Base-by-base conservation (phyloP, 2,329 filamentous ascomycete genomes). In the Pseudogymnoascus sp. region DNA sequence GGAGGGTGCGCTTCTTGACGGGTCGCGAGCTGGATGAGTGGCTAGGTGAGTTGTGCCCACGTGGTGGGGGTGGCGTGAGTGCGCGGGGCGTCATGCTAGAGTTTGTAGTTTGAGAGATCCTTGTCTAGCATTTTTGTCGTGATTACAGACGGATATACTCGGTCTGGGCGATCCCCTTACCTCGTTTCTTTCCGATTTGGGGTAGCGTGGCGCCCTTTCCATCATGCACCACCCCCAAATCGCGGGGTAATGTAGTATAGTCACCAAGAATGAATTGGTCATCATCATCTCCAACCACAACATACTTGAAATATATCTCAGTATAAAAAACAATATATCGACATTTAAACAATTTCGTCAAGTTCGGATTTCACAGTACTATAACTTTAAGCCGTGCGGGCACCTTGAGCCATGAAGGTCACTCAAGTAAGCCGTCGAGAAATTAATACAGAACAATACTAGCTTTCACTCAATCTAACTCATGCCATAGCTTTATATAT, bases 401-500 rank as follows among this genome's bases (percentile, higher is more conserved):
- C n/a, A 3, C 5, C 5, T 23, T 21, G 43, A 14, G 29, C 61
- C 4, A 65, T 70, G 64, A 62, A 67, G 41, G 66, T 71, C 39
- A 66, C 63, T 21, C 65, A 71, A 62, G 69, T 71, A 63, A 59
- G 63, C 43, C 12, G 2, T 16, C n/a, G 8, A 29, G 7, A 29
- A 29, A n/a, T 14, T 11, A 23, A 26, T 4, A 14, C 14, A 29
- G 23, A 26, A 49, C 12, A 29, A 29, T 26, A 16, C 43, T 16
- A 23, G 14, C 45, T 16, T 52, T 19, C 11, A 19, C 10, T 31
- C 45, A 52, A 16, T 31, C 45, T 52, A 52, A 52, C n/a, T 38
- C 37, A 1, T 26, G 62, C 64, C 62, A 37, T 66, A 87, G 83
- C 78, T 91, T 37, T 89, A 86, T 73, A 79, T 88, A 58, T 90